Conservation (phyloP, 371 early-diverging fungal species). For the Haplosporangium sp. region DNA sequence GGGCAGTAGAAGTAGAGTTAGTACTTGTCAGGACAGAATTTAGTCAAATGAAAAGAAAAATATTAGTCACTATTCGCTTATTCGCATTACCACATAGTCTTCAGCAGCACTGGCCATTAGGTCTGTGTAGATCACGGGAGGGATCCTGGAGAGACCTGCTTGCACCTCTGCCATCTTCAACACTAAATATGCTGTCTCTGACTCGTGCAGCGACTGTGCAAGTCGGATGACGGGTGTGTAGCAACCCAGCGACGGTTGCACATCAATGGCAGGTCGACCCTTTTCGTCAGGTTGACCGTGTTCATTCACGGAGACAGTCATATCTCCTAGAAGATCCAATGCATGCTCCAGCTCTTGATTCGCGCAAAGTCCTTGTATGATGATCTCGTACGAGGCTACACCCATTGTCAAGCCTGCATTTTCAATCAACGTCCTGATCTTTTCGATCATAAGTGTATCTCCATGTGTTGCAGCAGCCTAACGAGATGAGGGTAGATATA, state of each 20-base stretch:
- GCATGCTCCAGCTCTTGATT: constrained; percentile 59
- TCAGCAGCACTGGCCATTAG: constrained; percentile 61
- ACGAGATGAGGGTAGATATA: neutral
- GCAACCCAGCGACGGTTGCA: constrained; percentile 55
- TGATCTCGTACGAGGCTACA: constrained; percentile 55
- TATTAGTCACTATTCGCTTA: too few relatives aligned
- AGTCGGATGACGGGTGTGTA: constrained; percentile 57
- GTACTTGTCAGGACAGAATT: neutral
- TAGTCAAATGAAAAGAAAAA: neutral
- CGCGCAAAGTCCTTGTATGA: constrained; percentile 59
- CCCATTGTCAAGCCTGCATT: constrained; percentile 53
- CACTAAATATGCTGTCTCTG: constrained; percentile 58
- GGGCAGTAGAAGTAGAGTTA: neutral
- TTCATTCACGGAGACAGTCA: constrained; percentile 58
- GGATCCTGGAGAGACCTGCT: constrained; percentile 55
- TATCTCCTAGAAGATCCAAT: constrained; percentile 59
- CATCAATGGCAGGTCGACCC: constrained; percentile 36
- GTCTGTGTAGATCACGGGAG: constrained; percentile 60
- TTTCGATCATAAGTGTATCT: constrained; percentile 27
- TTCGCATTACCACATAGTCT: constrained; percentile 55
- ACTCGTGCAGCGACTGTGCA: constrained; percentile 55
- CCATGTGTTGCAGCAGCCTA: constrained; percentile 54
- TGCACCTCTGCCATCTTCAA: constrained; percentile 64
- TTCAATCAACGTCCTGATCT: constrained; percentile 54
- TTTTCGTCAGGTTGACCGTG: constrained; percentile 46